Base-by-base conservation (phyloP, 345 rosid genomes). In the Sonneratia alba region DNA sequence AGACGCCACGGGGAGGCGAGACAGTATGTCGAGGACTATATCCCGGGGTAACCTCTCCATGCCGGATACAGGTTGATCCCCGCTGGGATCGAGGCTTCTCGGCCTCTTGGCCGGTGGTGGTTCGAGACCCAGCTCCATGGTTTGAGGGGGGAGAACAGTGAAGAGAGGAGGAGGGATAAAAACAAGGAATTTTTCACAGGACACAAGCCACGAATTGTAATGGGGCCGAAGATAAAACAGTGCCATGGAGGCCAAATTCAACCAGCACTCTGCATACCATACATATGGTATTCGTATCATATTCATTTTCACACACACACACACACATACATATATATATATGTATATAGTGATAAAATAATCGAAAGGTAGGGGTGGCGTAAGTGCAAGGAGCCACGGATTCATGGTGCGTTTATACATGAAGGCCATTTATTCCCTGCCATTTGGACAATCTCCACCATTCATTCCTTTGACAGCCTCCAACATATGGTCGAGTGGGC, bases 1-100 rank as follows among this genome's bases (percentile, higher is more conserved):
- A 24, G 84, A 83, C 9, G 79, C 59, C 8, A 73, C 27, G 21
- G 84, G 81, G 9, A 82, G 75, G 73, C 80, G 78, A 9, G 84
- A 82, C 1, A 76, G 74, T 68, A 77, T 77, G 67, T 77, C 74
- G 7, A 77, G 65, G n/a, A 69, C 13, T 43, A 85, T 70, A 37
- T 85, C 80, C 0, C 67, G 66, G 0, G 83, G 84, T 42, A 82
- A 77, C 36, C 21, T 36, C 22, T 81, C 80, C 74, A 82, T 75
- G 22, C 62, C 55, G 27, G 61, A 73, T 73, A 11, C 51, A 48
- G 69, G 19, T 64, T 16, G 42, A 16, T 34, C 56, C 73, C 21
- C 68, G 55, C 45, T 43, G 15, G 69, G 49, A 36, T 9, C 34
- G 56, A 49, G 36, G 38, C 40, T 34, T 48, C 67, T 70, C 40